phyloP scores from a whole-genome alignment of 1,284 basidiomycete species.

The Rhizopogon hawkerae region DNA sequence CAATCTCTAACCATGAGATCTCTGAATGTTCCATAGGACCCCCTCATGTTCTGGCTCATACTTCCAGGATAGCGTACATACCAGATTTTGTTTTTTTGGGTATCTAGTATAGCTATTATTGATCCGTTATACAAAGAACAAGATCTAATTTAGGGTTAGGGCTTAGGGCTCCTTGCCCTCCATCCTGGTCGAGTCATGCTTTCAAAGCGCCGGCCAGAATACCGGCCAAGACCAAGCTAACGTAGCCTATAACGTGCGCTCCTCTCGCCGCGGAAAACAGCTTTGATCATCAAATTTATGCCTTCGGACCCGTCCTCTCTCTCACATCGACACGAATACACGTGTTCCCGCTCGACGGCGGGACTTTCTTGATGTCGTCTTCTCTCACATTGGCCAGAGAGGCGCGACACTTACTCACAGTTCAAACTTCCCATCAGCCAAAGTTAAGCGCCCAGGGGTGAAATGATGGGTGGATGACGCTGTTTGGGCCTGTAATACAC shows the following conservation, averaged over 20 bases:
- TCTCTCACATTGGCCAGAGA: not conserved
- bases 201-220: slow-evolving; percentile 2
- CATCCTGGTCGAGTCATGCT: slow-evolving; percentile 2
- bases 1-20: not conserved
- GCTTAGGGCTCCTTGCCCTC: slow-evolving; percentile 16
- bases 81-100: not conserved
- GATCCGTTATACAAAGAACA: slow-evolving; percentile 5
- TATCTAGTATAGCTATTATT: slow-evolving; percentile 1
- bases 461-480: not conserved
- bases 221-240: not conserved
- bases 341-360: slow-evolving; percentile 4
- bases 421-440: not conserved
- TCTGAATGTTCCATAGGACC: not conserved
- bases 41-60: slow-evolving; percentile 4
- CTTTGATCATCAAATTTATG: not conserved
- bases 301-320: not conserved
- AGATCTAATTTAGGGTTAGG: slow-evolving; percentile 22
- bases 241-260: not conserved
- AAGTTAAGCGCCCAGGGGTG: not conserved
- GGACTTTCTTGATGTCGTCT: not conserved
- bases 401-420: not conserved
- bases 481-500: too few species aligned
- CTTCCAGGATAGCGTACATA: slow-evolving; percentile 1
- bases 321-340: not conserved
- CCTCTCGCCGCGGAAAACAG: not conserved